Percentiles rank a stretch among this genome's conserved stretches.
These are phyloP conservation scores for Colletotrichum tropicale DNA, from an alignment of 2,329 filamentous ascomycete genomes.

Conservation along the genomic window DNA sequence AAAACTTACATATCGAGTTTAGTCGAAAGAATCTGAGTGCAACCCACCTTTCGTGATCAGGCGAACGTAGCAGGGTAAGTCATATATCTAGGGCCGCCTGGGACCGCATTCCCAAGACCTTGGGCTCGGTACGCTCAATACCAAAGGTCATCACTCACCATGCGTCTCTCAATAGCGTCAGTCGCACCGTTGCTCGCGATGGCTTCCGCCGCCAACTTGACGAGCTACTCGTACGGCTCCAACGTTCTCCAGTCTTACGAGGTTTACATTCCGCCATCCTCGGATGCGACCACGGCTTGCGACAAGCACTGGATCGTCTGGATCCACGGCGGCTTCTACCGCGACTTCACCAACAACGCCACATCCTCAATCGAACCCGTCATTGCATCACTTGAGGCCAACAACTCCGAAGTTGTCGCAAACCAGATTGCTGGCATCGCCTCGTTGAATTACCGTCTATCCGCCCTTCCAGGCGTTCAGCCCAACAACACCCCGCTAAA, in stretches of 20 bases:
- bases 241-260: conserved; percentile 7
- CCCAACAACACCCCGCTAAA: neutral
- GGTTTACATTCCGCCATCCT: neutral
- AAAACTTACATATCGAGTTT: neutral
- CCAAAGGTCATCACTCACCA: neutral
- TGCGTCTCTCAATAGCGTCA: neutral
- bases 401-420: neutral
- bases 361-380: neutral
- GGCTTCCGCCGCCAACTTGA: neutral
- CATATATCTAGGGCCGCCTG: neutral
- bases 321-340: conserved; percentile 12
- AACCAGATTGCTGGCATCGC: neutral
- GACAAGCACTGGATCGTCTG: conserved; percentile 11
- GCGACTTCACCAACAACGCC: conserved; percentile 8
- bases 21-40: neutral
- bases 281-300: neutral
- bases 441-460: conserved; percentile 7
- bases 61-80: neutral
- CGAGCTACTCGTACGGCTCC: conserved; percentile 4
- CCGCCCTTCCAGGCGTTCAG: conserved; percentile 8
- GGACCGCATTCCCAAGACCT: neutral
- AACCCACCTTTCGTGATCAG: neutral
- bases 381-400: neutral
- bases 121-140: neutral
- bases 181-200: neutral